Conservation (phyloP, 768 basidiomycete species). For the Boletus tylopilopsis region DNA sequence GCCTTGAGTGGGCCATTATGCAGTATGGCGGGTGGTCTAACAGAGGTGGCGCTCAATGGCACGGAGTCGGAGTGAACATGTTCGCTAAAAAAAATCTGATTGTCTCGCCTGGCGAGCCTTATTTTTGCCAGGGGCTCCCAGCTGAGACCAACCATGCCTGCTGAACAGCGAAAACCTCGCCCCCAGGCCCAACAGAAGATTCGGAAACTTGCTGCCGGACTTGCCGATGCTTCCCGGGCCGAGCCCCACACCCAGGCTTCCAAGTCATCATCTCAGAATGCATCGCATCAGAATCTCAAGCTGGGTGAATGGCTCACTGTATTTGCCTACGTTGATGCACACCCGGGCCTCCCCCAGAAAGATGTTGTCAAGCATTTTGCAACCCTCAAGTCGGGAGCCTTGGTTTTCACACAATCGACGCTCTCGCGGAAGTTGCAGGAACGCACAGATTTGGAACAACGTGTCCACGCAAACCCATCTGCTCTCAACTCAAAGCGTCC, state of each 20-base stretch:
- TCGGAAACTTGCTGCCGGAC: too few species aligned
- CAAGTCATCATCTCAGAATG: too few species aligned
- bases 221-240: too few species aligned
- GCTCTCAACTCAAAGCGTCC: not conserved
- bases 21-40: not conserved
- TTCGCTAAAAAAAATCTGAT: too few species aligned
- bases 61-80: too few species aligned
- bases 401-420: not conserved
- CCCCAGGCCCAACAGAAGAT: too few species aligned
- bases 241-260: too few species aligned
- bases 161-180: not conserved
- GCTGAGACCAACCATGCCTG: not conserved
- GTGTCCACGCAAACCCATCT: not conserved
- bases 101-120: too few species aligned
- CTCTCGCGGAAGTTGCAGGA: not conserved
- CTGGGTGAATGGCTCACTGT: not conserved
- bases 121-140: too few species aligned
- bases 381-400: not conserved
- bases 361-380: not conserved
- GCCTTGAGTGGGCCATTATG: not conserved
- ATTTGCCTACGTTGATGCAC: not conserved
- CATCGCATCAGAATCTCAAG: not conserved
- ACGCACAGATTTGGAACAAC: not conserved
- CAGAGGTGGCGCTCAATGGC: too few species aligned
- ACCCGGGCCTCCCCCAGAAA: not conserved